phyloP scores from a whole-genome alignment of 306 rosid species.

The Abrus pulchellus region DNA sequence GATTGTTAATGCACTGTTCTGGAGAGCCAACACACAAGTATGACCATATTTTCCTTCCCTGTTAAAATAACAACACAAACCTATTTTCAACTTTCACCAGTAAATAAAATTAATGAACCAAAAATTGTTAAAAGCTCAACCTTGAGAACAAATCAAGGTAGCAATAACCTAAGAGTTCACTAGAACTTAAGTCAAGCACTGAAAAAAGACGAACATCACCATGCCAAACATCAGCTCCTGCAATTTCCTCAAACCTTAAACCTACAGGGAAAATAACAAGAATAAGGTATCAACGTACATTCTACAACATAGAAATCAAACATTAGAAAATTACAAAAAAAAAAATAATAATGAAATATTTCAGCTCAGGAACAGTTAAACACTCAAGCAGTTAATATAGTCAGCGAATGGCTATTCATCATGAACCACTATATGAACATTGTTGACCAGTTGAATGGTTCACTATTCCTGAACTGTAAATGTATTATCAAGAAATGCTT shows the following conservation, averaged over 20 bases:
- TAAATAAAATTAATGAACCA: conserved; percentile 30
- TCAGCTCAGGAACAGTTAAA: conserved; percentile 16
- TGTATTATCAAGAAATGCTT: conserved; percentile 6
- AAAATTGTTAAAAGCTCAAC: conserved; percentile 53
- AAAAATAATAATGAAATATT: not conserved
- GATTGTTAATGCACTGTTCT: conserved; percentile 77
- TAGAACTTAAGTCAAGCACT: conserved; percentile 78
- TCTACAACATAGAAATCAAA: conserved; percentile 14
- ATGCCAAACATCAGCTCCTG: conserved; percentile 90
- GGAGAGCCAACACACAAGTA: conserved; percentile 91
- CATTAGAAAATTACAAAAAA: conserved; percentile 2
- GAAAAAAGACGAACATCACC: conserved; percentile 79
- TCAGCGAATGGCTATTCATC: conserved; percentile 4
- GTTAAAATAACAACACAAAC: conserved; percentile 49
- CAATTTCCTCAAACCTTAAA: conserved; percentile 83
- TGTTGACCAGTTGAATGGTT: conserved; percentile 15
- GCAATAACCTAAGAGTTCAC: conserved; percentile 89
- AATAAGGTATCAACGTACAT: conserved; percentile 25
- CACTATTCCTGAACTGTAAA: conserved; percentile 22
- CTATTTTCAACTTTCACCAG: conserved; percentile 44
- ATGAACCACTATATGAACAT: conserved; percentile 11
- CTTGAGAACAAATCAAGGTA: conserved; percentile 84
- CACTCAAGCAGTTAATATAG: conserved; percentile 6
- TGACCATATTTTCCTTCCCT: conserved; percentile 91
- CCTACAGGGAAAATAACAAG: conserved; percentile 60